Evolutionary conservation across 2,329 filamentous ascomycete genomes (phyloP), one percentile per base, ranked within the genome.

Genomic region (Monosporascus sp.): DNA sequence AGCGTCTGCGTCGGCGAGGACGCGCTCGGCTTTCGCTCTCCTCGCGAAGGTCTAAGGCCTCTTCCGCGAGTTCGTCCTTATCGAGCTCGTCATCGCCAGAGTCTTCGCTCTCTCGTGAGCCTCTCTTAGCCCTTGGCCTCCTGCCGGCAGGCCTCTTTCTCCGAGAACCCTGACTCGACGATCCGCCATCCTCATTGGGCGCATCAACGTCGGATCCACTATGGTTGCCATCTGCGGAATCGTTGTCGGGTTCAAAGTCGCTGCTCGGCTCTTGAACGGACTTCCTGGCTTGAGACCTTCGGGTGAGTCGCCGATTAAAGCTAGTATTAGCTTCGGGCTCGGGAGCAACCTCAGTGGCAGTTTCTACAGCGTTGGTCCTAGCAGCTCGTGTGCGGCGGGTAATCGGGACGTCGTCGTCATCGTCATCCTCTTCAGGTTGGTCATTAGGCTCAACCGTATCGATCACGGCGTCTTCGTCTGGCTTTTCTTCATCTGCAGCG

Each of bases 61-160:
- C 85, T 67, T 86, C 83, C 6, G 81, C 82, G 50, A 88, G 69
- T 63, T 88, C 85, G 54, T 87, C 80, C 49, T 79, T 71, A 60
- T 88, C 83, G 18, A 86, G 74, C 55, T 74, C 76, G 70, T 75
- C 85, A 58, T 77, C 85, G 58, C 68, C 79, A 1, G 82, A 85
- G 43, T 78, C 80, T 11, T 69, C 70, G 14, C 71, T 72, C 36
- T 74, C 75, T 41, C 77, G 75, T n/a, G 77, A 75, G 54, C 68
- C 75, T 54, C 75, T 76, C 46, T 74, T 72, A 7, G 75, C 75
- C 46, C 75, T 70, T 67, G 62, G 69, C 67, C 63, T 66, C 68
- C 54, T 70, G 65, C 57, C 66, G 43, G 57, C 62, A 60, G 67
- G 53, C 72, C 71, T 55, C 76, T 74, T 48, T 18, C 80, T 79